Base-by-base conservation (phyloP, 129 eudicot genomes). In the Kitagawia praeruptora region DNA sequence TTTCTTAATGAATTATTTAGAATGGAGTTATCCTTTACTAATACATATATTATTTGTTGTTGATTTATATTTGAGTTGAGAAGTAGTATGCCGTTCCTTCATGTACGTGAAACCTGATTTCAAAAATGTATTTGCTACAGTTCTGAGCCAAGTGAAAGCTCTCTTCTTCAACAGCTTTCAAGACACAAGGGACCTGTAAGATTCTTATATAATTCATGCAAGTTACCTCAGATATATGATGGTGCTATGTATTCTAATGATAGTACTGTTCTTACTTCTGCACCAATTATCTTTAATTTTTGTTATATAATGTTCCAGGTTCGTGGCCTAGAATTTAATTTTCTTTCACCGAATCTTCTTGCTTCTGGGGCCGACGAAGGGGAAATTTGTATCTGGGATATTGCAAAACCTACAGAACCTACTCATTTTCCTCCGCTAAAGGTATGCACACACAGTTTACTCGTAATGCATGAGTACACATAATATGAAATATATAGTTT, bases 341-440 rank as follows among this genome's bases (percentile, higher is more conserved):
- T 89, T 79, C 80, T 89, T 72, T 47, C 98, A 73, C 98, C 98
- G 9, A 87, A 92, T 81, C 87, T 86, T 79, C 98, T 96, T 82
- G 99, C 98, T 81, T 96, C 99, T 89, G 99, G 99, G 56, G 99
- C 99, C 37, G 99, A 96, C 85, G 99, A 96, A 87, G 99, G 99
- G 71, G 98, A 96, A 87, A 92, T 96, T 39, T 90, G 93, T 80
- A 90, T 96, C 75, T 96, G 99, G 99, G 98, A 96, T 90, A 82
- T 96, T 79, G 78, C 91, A 74, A 85, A 89, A 61, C 98, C 98
- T 73, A 10, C 88, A 67, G 97, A 89, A 75, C 97, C 98, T 76
- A 86, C 84, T 44, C 95, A 86, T 87, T 96, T 86, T 82, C 99
- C 98, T 80, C 91, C 97, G 51, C 97, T 96, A 27, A 93, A 87